Percentiles rank a stretch among this genome's conserved stretches.
phyloP scores from a whole-genome alignment of 75 land plant species.

The Cryptomeria japonica region DNA sequence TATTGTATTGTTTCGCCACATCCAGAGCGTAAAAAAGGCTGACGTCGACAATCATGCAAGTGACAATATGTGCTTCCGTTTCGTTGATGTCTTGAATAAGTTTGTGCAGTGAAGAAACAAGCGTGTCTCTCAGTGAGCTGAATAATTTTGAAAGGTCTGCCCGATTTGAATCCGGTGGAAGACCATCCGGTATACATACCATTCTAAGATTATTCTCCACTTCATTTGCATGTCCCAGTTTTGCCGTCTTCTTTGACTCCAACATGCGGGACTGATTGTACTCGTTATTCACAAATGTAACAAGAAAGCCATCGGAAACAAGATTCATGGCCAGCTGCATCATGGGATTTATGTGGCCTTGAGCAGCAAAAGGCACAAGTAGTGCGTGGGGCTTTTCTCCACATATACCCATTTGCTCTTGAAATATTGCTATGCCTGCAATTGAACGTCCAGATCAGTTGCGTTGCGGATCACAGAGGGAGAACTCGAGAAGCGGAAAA shows the following conservation, averaged over 20 bases:
- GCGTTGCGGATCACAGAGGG: no score
- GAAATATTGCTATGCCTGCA: neutral
- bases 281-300: conserved; percentile 48
- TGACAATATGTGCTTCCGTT: neutral
- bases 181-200: neutral
- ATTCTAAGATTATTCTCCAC: neutral
- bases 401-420: conserved; percentile 9
- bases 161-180: neutral
- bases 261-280: conserved; percentile 21
- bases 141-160: neutral
- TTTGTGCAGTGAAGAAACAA: neutral
- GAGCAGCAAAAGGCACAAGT: conserved; percentile 29
- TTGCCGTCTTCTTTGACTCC: neutral
- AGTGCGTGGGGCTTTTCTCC: conserved; percentile 21
- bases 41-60: neutral
- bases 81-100: neutral
- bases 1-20: neutral
- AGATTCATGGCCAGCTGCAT: conserved; percentile 34
- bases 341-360: conserved; percentile 35
- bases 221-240: neutral
- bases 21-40: neutral
- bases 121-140: neutral
- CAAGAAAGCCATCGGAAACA: conserved; percentile 13
- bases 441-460: no score
- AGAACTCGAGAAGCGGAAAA: no score